These are phyloP conservation scores for Ophiostoma ips DNA, from an alignment of 2,329 filamentous ascomycete genomes.

Conservation along the genomic window DNA sequence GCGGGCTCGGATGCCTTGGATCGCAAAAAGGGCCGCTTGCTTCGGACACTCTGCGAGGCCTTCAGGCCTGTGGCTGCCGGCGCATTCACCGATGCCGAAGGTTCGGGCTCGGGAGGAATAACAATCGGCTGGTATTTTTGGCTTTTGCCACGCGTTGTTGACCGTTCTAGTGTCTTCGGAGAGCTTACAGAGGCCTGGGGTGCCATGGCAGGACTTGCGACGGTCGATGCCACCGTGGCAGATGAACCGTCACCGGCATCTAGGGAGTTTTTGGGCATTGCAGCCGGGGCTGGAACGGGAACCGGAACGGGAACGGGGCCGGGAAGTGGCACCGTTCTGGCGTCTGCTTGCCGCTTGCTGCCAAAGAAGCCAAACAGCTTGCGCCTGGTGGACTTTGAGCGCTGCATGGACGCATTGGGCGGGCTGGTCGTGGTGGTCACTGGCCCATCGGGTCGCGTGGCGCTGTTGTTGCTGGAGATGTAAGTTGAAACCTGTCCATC, in stretches of 20 bases:
- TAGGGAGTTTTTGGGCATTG: background rate
- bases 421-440: background rate
- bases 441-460: background rate
- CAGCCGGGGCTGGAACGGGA: background rate
- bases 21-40: slow-evolving; percentile 10
- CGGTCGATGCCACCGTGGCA: background rate
- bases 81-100: background rate
- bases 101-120: slow-evolving; percentile 14
- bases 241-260: background rate
- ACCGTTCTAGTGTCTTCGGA: slow-evolving; percentile 5
- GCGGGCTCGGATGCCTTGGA: slow-evolving; percentile 13
- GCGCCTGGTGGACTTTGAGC: slow-evolving; percentile 41
- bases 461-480: background rate
- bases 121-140: slow-evolving; percentile 31
- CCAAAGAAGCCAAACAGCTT: slow-evolving; percentile 44
- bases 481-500: background rate
- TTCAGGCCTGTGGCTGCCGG: background rate
- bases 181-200: background rate
- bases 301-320: background rate
- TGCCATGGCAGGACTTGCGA: background rate
- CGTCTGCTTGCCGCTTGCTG: slow-evolving; percentile 26
- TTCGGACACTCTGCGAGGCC: background rate
- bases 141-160: slow-evolving; percentile 25
- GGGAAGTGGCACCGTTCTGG: slow-evolving; percentile 1
- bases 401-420: slow-evolving; percentile 17